These are phyloP conservation scores for Malassezia cuniculi DNA, from an alignment of 1,284 basidiomycete genomes.

Conservation along the genomic window DNA sequence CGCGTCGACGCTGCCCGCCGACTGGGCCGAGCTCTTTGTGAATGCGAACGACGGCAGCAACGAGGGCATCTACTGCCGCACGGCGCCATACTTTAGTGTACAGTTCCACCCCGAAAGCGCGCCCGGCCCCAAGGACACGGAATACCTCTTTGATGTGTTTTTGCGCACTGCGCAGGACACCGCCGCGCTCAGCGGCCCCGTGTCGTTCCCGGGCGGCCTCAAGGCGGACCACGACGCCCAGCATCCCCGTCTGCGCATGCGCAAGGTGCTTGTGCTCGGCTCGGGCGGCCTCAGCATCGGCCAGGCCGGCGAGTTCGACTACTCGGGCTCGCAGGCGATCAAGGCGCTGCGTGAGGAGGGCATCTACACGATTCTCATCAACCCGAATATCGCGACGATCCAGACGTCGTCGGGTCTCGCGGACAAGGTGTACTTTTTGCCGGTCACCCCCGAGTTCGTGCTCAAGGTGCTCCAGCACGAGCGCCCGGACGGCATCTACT, in stretches of 20 bases:
- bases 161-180: constrained; percentile 50
- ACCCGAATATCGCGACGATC: constrained; percentile 97
- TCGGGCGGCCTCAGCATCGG: constrained; percentile 97
- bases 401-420: constrained; percentile 93
- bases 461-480: constrained; percentile 96
- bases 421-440: constrained; percentile 98
- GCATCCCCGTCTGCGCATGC: constrained; percentile 62
- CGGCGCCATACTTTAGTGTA: constrained; percentile 86
- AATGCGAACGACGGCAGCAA: constrained; percentile 97
- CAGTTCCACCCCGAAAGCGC: constrained; percentile 99
- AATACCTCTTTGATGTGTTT: constrained; percentile 97
- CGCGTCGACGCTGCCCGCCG: constrained; percentile 59
- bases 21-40: constrained; percentile 86
- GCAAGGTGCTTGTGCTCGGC: constrained; percentile 89
- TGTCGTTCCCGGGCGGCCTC: constrained; percentile 74
- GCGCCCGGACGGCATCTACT: constrained; percentile 95
- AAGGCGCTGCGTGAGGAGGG: constrained; percentile 98
- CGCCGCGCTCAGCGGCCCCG: constrained; percentile 48
- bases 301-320: constrained; percentile 97
- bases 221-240: constrained; percentile 69
- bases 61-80: constrained; percentile 79
- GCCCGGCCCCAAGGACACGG: constrained; percentile 95
- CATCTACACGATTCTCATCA: constrained; percentile 95
- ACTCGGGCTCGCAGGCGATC: constrained; percentile 96
- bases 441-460: constrained; percentile 93